Conservation (phyloP, 164 flowering plant species). For the Magnolia sinica region DNA sequence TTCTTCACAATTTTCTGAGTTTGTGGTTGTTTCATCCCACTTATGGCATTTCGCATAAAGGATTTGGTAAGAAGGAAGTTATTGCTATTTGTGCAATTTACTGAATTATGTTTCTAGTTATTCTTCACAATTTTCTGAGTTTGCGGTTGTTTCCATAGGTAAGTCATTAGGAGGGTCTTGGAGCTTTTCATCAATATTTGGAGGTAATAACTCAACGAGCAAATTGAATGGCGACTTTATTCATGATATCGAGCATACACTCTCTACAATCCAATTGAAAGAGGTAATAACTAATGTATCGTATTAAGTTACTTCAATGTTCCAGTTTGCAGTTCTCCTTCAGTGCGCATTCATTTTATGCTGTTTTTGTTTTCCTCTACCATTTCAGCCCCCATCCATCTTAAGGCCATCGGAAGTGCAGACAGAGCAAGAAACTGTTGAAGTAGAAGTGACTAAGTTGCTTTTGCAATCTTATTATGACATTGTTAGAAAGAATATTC, state of each 20-base stretch:
- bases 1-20: neutral
- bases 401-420: conserved; percentile 79
- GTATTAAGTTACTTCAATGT: too few species aligned
- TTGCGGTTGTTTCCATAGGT: neutral
- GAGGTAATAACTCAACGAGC: conserved; percentile 41
- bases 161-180: conserved; percentile 51
- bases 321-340: too few species aligned
- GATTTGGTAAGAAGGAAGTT: too few species aligned
- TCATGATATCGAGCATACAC: conserved; percentile 46
- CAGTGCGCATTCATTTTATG: too few species aligned
- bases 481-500: conserved; percentile 88
- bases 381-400: conserved; percentile 68
- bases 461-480: conserved; percentile 93
- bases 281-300: conserved; percentile 46
- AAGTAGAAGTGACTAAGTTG: conserved; percentile 67
- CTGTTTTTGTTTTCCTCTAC: neutral
- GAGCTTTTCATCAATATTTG: conserved; percentile 89
- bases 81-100: too few species aligned
- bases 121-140: neutral
- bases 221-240: conserved; percentile 49
- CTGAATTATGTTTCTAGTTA: too few species aligned
- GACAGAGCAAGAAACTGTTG: conserved; percentile 77
- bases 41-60: too few species aligned
- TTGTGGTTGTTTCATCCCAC: neutral
- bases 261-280: conserved; percentile 69